A percentile compares a stretch with the other conserved stretches of the same genome.
Conservation (phyloP, 2,329 filamentous ascomycete species). For the Beauveria brongniartii region DNA sequence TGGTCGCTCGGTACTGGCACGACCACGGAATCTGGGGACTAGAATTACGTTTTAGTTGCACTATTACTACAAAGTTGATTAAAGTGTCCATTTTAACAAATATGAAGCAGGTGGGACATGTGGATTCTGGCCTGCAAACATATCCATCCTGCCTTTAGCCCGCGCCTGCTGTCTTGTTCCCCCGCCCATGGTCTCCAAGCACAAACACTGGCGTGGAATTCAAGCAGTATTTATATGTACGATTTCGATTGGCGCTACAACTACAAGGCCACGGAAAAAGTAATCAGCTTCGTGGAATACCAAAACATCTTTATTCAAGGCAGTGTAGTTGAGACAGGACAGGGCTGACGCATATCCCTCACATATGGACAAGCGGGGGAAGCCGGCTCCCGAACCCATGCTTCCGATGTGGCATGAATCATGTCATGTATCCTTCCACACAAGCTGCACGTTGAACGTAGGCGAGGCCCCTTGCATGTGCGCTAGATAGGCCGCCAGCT, state of each 20-base stretch:
- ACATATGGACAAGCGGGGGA: background rate
- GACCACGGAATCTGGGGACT: background rate
- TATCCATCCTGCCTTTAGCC: background rate
- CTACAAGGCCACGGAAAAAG: background rate
- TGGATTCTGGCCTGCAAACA: background rate
- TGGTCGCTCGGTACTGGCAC: background rate
- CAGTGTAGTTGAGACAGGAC: background rate
- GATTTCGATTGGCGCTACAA: background rate
- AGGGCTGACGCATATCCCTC: background rate
- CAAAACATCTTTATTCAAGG: background rate
- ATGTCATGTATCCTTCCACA: slow-evolving; percentile 21
- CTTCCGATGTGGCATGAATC: no score
- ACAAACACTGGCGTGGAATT: background rate
- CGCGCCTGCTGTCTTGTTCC: background rate
- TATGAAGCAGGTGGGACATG: background rate
- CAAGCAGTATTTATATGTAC: background rate
- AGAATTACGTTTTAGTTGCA: background rate
- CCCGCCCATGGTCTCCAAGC: background rate
- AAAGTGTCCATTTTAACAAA: background rate
- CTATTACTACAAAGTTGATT: background rate
- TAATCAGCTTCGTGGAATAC: background rate
- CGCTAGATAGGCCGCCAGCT: slow-evolving; percentile 63
- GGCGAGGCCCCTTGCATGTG: slow-evolving; percentile 45
- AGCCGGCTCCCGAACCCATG: background rate
- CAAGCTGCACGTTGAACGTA: slow-evolving; percentile 35